phyloP scores from a whole-genome alignment of 2,329 filamentous ascomycete genomes.

The Corynespora cassiicola region DNA sequence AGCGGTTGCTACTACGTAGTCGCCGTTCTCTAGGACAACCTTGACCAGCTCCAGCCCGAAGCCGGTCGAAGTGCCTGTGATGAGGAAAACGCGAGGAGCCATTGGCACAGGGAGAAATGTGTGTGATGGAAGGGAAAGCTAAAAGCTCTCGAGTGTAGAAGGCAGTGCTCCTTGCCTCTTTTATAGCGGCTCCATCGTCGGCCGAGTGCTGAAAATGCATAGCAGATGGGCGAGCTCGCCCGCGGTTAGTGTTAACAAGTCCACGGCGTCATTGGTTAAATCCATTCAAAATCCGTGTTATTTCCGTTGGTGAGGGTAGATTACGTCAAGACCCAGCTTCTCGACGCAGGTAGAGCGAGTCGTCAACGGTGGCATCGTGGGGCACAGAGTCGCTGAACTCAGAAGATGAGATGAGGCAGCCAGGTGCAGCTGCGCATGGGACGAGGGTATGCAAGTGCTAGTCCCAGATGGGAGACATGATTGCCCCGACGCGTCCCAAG shows the following conservation, averaged over 20 bases:
- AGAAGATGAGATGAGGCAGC: slow-evolving; percentile 2
- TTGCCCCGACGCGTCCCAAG: slow-evolving; percentile 22
- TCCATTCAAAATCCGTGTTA: slow-evolving; percentile 9
- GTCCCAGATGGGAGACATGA: slow-evolving; percentile 24
- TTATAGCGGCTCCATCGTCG: too few species aligned
- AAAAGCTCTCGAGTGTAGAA: too few species aligned
- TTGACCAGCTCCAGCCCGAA: slow-evolving; percentile 55
- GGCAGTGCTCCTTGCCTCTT: too few species aligned
- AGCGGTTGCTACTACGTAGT: slow-evolving; percentile 54
- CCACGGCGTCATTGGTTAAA: too few species aligned
- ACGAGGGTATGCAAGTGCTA: slow-evolving; percentile 9
- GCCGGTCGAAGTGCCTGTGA: slow-evolving; percentile 56
- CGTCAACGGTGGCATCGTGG: slow-evolving; percentile 1
- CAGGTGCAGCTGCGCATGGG: not conserved
- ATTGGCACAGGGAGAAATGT: slow-evolving; percentile 24
- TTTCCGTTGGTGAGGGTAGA: slow-evolving; percentile 4
- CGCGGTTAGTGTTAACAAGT: too few species aligned
- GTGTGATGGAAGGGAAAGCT: not conserved
- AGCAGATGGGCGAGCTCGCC: too few species aligned
- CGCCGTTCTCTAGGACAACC: slow-evolving; percentile 49
- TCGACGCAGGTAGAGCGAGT: too few species aligned
- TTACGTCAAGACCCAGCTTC: slow-evolving; percentile 4
- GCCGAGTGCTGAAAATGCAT: too few species aligned
- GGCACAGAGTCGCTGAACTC: slow-evolving; percentile 4
- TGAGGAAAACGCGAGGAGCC: slow-evolving; percentile 54